Evolutionary conservation across 805 yeast species (phyloP).

Genomic region (Monosporozyma siamensis): DNA sequence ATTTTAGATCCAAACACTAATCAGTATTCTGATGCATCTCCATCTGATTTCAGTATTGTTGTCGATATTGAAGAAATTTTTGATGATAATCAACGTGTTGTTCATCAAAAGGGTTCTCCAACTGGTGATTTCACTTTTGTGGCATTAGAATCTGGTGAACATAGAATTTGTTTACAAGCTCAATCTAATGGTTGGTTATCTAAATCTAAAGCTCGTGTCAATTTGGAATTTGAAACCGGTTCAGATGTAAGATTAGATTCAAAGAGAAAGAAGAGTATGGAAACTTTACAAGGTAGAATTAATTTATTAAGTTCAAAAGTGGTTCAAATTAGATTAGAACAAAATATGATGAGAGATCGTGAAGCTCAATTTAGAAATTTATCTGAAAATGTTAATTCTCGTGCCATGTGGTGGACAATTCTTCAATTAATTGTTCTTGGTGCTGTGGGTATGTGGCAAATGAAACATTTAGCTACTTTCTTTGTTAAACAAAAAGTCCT

Average conservation of each 20-base stretch:
- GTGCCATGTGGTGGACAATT: slow-evolving; percentile 67
- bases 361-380: slow-evolving; percentile 65
- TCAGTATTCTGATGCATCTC: slow-evolving; percentile 29
- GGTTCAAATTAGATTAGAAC: slow-evolving; percentile 55
- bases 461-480: slow-evolving; percentile 63
- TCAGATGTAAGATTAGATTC: slow-evolving; percentile 58
- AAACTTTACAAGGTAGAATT: slow-evolving; percentile 47
- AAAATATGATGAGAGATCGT: slow-evolving; percentile 59
- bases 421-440: slow-evolving; percentile 55
- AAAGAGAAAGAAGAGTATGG: slow-evolving; percentile 50
- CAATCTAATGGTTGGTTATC: slow-evolving; percentile 52
- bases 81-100: slow-evolving; percentile 69
- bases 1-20: slow-evolving; percentile 32
- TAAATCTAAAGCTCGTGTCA: slow-evolving; percentile 46
- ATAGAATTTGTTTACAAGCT: slow-evolving; percentile 58
- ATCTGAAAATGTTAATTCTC: slow-evolving; percentile 59
- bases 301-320: slow-evolving; percentile 48
- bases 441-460: slow-evolving; percentile 64
- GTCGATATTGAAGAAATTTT: slow-evolving; percentile 55
- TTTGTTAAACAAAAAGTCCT: slow-evolving; percentile 64
- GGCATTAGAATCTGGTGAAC: slow-evolving; percentile 69
- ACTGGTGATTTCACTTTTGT: slow-evolving; percentile 65
- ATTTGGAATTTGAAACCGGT: slow-evolving; percentile 59
- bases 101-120: slow-evolving; percentile 56
- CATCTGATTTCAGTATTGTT: slow-evolving; percentile 30